Evolutionary conservation across 2,329 filamentous ascomycete genomes (phyloP).

Genomic region (Colletotrichum cereale): DNA sequence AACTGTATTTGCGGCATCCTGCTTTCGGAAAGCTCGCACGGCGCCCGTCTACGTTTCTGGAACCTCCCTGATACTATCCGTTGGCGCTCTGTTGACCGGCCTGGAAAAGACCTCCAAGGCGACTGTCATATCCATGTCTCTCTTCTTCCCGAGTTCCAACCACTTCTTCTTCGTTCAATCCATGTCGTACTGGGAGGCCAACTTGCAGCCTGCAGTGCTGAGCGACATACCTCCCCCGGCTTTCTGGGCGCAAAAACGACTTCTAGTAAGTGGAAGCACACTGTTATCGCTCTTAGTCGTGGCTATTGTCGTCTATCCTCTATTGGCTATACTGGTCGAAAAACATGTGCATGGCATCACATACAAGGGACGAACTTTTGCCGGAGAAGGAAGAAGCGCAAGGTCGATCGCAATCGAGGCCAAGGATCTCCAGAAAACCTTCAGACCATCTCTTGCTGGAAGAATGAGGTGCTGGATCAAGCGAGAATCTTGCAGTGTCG

Average conservation of each 20-base stretch:
- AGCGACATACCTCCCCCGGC: not conserved
- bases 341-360: not conserved
- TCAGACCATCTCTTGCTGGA: constrained; percentile 41
- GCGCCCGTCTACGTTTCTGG: constrained; percentile 49
- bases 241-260: not conserved
- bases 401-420: constrained; percentile 32
- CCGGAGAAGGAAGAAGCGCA: not conserved
- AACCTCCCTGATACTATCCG: constrained; percentile 47
- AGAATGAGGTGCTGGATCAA: not conserved
- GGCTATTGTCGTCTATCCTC: not conserved
- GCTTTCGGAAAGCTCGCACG: constrained; percentile 50
- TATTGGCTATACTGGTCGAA: not conserved
- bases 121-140: constrained; percentile 21
- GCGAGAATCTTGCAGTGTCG: constrained; percentile 58
- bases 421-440: constrained; percentile 50
- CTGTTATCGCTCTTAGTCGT: not conserved
- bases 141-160: constrained; percentile 45
- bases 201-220: not conserved
- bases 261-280: not conserved
- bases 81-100: constrained; percentile 12
- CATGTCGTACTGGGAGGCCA: constrained; percentile 43
- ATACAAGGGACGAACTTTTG: not conserved
- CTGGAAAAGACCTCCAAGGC: not conserved
- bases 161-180: constrained; percentile 44
- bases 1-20: constrained; percentile 66